Evolutionary conservation across 1,284 basidiomycete genomes (phyloP), one percentile per base, ranked within the genome.

Genomic region (Naganishia cerealis): DNA sequence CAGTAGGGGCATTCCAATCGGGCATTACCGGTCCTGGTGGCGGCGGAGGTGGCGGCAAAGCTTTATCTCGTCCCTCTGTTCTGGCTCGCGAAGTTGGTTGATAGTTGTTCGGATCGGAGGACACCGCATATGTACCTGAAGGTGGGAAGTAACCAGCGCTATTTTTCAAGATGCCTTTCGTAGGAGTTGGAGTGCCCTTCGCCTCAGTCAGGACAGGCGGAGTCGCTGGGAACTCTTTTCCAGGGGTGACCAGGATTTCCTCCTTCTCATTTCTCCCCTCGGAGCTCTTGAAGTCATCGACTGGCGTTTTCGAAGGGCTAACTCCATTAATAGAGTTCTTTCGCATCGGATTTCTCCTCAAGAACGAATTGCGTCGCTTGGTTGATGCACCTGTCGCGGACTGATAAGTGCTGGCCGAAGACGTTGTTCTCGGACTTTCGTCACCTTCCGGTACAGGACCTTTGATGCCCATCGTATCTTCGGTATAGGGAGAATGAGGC

Each of bases 21-120:
- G 79, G 80, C 72, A 81, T 74, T 67, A 81, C 80, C 24, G 79
- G 80, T 40, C 69, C 74, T 9, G 79, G 74, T 26, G 80, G 78
- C 36, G 78, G 79, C 18, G 72, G 73, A 29, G 63, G 54, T 33
- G 67, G 67, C 1, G 77, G 75, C 18, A 77, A 67, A 42, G 67
- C 67, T 67, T 78, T 79, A 21, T 72, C 72, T 62, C 38, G 69
- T 52, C 46, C 57, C 18, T 67, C 57, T 8, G 50, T 40, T 24
- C 39, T 36, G 56, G 9, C 54, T 15, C 48, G 38, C 13, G 59
- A 8, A 36, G 29, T 52, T 21, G 46, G 36, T 18, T 65, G 42
- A 24, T 43, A 33, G 39, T 36, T 65, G 56, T 48, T 53, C 12
- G 52, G 10, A 40, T 21, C 43, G 33, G 46, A 29, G 24, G 61